phyloP scores from a whole-genome alignment of 1,139 yeast genomes.

The Candida smagusa region DNA sequence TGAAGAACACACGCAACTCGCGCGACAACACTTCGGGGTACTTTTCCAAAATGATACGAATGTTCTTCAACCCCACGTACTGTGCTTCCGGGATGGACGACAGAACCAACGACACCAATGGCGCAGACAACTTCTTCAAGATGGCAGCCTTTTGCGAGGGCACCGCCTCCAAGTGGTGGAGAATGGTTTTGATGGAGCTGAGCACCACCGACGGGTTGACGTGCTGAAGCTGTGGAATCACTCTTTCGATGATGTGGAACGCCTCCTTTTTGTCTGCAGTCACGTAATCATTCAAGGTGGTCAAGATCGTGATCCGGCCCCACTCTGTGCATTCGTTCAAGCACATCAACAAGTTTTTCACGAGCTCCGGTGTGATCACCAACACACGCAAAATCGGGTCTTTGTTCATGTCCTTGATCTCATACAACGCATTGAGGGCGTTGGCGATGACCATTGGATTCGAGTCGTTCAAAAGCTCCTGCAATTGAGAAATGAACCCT shows the following conservation, averaged over 20 bases:
- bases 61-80: constrained; percentile 89
- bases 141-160: constrained; percentile 36
- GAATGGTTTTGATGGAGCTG: constrained; percentile 77
- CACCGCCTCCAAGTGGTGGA: constrained; percentile 64
- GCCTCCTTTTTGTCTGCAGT: constrained; percentile 62
- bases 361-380: constrained; percentile 40
- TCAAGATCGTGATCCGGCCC: constrained; percentile 91
- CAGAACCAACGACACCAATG: constrained; percentile 83
- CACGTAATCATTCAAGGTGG: constrained; percentile 73
- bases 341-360: constrained; percentile 71
- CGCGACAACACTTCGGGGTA: constrained; percentile 77
- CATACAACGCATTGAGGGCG: constrained; percentile 81
- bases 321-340: constrained; percentile 98
- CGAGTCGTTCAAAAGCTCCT: constrained; percentile 73
- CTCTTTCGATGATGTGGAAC: constrained; percentile 82
- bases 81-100: constrained; percentile 91
- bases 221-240: constrained; percentile 94
- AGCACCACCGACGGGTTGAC: constrained; percentile 95
- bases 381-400: constrained; percentile 50
- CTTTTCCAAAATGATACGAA: constrained; percentile 83
- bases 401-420: constrained; percentile 61
- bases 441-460: constrained; percentile 98
- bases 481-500: constrained; percentile 74
- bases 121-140: constrained; percentile 80
- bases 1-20: constrained; percentile 87